Conservation (phyloP, 176 grass and related monocot species). For the Carex scoparia region DNA sequence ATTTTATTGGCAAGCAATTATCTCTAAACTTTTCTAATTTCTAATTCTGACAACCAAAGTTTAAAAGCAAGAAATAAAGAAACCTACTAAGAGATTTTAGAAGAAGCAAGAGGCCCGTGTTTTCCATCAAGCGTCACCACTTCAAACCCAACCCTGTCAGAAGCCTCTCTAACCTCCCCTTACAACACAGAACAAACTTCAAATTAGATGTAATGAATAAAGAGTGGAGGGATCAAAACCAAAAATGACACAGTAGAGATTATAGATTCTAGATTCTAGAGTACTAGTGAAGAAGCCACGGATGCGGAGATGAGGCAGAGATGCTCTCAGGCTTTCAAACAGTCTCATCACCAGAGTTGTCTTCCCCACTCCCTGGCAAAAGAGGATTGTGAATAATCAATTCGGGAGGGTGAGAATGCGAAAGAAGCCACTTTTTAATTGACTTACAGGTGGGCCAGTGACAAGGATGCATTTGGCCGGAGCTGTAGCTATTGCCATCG, state of each 20-base stretch:
- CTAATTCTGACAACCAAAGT: background rate
- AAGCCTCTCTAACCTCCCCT: constrained; percentile 73
- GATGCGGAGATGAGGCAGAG: constrained; percentile 58
- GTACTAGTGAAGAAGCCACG: constrained; percentile 85
- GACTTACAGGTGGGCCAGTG: constrained; percentile 69
- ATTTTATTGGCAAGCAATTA: background rate
- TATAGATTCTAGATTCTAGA: background rate
- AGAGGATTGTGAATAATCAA: background rate
- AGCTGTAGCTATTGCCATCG: constrained; percentile 32
- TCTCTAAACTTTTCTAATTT: background rate
- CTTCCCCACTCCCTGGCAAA: constrained; percentile 71
- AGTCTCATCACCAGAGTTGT: constrained; percentile 80
- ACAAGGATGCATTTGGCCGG: constrained; percentile 69
- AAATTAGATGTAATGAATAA: background rate
- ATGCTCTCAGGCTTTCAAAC: constrained; percentile 42
- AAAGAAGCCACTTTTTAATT: background rate
- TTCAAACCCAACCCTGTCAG: constrained; percentile 77
- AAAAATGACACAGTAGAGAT: background rate
- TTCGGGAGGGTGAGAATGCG: background rate
- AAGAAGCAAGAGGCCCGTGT: constrained; percentile 57
- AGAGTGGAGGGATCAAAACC: background rate
- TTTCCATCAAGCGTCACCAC: constrained; percentile 65
- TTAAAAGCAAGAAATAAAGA: background rate
- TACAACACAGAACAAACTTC: constrained; percentile 24
- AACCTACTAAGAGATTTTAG: constrained; percentile 51